Base-by-base conservation (phyloP, 129 eudicot genomes). In the Sambucus nigra region DNA sequence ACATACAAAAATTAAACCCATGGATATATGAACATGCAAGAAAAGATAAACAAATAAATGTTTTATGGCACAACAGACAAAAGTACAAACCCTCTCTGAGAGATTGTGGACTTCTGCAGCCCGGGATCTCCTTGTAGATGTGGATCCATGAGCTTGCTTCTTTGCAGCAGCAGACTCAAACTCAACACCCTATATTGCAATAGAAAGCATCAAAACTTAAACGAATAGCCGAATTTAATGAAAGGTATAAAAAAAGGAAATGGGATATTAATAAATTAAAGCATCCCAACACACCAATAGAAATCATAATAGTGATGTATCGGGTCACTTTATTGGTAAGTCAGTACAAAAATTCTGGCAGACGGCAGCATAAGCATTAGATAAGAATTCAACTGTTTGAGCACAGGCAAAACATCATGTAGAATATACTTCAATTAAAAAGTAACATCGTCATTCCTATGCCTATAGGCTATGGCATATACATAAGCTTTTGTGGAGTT, bases 21-120 rank as follows among this genome's bases (percentile, higher is more conserved):
- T 45, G 3, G 25, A 53, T 20, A n/a, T 25, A 57, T 16, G 9
- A 46, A 16, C 7, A 33, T 29, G 1, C 2, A 14, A 49, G 38
- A 57, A 40, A 11, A 51, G 41, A 31, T n/a, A 26, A 14, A 52
- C n/a, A 31, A 5, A 35, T 61, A 10, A 10, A 42, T 9, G 29
- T 60, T 24, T 35, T 9, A 49, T 26, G 21, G 7, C 25, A 47
- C 52, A 47, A 47, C 29, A 39, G 46, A 9, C 15, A n/a, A 45
- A 53, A 33, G 25, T 35, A 57, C 70, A 41, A 51, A 87, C 96
- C 89, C 96, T 83, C 65, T 87, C 96, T 4, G 96, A 87, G 56
- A 80, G 94, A 74, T 83, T 87, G 75, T 87, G 96, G 27, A 83
- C 94, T 70, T 87, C 96, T n/a, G 96, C 96, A 51, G 96, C 89